Percentiles rank a stretch among this genome's conserved stretches.
Conservation (phyloP, 2,329 filamentous ascomycete genomes). For the Aspergillus pseudoterreus region DNA sequence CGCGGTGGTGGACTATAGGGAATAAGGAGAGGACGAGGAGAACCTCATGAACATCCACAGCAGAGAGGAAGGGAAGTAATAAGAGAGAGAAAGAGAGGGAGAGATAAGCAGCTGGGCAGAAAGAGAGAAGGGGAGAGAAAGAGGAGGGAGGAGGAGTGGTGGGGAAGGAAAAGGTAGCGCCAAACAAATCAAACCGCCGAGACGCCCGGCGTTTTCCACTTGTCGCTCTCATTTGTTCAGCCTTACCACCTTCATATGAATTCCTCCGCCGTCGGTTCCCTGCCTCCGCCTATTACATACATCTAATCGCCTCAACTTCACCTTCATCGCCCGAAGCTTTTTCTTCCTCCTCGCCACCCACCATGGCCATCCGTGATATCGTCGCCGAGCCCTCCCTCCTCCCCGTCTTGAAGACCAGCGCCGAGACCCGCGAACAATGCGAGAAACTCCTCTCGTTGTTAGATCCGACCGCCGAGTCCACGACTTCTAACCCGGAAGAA, state of each 20-base stretch:
- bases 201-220: slow-evolving; percentile 1
- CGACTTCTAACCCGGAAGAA: slow-evolving; percentile 43
- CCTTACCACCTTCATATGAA: background rate
- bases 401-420: slow-evolving; percentile 68
- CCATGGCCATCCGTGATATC: slow-evolving; percentile 55
- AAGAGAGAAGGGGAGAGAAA: slow-evolving; percentile 2
- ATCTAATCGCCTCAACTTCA: too few species aligned
- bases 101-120: slow-evolving; percentile 3
- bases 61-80: background rate
- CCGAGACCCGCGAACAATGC: slow-evolving; percentile 68
- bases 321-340: slow-evolving; percentile 1
- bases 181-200: slow-evolving; percentile 3
- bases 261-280: background rate
- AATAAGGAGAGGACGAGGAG: slow-evolving; percentile 3
- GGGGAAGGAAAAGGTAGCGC: background rate
- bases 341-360: slow-evolving; percentile 8
- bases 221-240: background rate
- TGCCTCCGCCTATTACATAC: background rate
- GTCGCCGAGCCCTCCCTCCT: slow-evolving; percentile 64
- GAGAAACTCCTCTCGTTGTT: slow-evolving; percentile 58
- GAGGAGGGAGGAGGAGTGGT: slow-evolving; percentile 1
- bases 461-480: slow-evolving; percentile 43
- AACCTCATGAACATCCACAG: slow-evolving; percentile 6
- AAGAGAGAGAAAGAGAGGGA: slow-evolving; percentile 4
- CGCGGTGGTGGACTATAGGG: background rate